phyloP scores from a whole-genome alignment of 345 rosid species.

The Combretum micranthum region DNA sequence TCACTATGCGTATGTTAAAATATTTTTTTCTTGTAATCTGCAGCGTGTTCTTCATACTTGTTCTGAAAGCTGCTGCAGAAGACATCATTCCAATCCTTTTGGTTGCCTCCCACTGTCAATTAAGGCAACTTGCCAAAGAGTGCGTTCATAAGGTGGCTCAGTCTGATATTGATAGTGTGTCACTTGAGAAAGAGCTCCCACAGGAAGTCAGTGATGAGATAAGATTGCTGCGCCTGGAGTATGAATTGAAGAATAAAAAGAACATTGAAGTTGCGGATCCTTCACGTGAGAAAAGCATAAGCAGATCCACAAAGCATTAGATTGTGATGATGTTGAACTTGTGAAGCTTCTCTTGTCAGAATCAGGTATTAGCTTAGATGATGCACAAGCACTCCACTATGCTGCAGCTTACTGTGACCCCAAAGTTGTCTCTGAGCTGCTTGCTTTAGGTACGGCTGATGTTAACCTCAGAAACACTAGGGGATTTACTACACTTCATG shows the following conservation, averaged over 20 bases:
- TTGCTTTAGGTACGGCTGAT: conserved; percentile 57
- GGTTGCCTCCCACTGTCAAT: conserved; percentile 79
- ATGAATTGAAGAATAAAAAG: conserved; percentile 30
- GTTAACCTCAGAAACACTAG: conserved; percentile 63
- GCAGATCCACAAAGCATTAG: conserved; percentile 83
- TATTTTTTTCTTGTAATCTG: neutral
- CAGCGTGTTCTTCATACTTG: conserved; percentile 45
- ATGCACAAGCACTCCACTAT: conserved; percentile 82
- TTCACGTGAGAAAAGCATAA: conserved; percentile 48
- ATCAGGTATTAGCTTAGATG: conserved; percentile 67
- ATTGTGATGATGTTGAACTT: conserved; percentile 93
- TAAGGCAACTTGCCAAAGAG: conserved; percentile 53
- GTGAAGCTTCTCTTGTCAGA: conserved; percentile 77
- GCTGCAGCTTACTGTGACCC: conserved; percentile 91
- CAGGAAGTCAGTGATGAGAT: conserved; percentile 50
- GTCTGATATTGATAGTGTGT: conserved; percentile 65
- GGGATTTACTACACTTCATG: conserved; percentile 82
- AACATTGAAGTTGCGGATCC: conserved; percentile 24
- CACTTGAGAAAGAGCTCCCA: conserved; percentile 82
- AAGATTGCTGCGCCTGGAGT: conserved; percentile 38
- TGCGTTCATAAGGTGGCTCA: conserved; percentile 81
- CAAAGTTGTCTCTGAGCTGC: conserved; percentile 76
- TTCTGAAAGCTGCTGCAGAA: conserved; percentile 69
- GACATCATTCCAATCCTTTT: conserved; percentile 73
- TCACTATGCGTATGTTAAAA: no score